phyloP scores from a whole-genome alignment of 768 basidiomycete species.

The Calocybe cyanea region DNA sequence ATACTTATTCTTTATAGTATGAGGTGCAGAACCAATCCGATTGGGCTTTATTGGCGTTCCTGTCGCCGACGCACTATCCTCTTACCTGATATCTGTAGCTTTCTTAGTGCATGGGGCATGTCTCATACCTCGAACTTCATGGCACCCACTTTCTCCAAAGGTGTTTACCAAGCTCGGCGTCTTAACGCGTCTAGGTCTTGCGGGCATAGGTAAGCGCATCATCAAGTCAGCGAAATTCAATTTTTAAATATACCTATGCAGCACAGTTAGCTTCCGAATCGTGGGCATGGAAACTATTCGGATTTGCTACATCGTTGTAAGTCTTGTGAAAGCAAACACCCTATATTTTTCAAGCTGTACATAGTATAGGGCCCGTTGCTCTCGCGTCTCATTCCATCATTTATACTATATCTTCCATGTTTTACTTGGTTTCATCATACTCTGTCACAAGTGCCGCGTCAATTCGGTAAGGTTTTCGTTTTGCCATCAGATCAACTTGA shows the following conservation, averaged over 20 bases:
- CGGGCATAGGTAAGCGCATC: constrained; percentile 59
- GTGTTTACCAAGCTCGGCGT: constrained; percentile 66
- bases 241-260: constrained; percentile 11
- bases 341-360: no score
- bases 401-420: constrained; percentile 63
- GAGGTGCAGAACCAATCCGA: constrained; percentile 73
- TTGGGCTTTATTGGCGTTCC: constrained; percentile 93
- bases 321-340: background rate
- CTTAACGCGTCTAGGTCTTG: constrained; percentile 70
- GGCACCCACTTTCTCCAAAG: constrained; percentile 67
- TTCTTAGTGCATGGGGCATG: constrained; percentile 61
- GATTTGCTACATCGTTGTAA: constrained; percentile 48
- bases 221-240: background rate
- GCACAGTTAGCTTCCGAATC: constrained; percentile 85
- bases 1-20: constrained; percentile 39
- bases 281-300: constrained; percentile 94
- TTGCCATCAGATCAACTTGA: background rate
- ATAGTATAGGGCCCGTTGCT: constrained; percentile 68
- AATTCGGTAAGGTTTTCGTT: constrained; percentile 54
- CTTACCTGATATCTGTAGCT: constrained; percentile 69
- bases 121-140: constrained; percentile 65
- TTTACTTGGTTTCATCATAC: constrained; percentile 80
- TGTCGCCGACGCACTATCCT: constrained; percentile 78
- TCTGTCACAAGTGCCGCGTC: constrained; percentile 78
- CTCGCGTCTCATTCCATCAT: constrained; percentile 89